These are phyloP conservation scores for Rhodocollybia butyracea DNA, from an alignment of 768 basidiomycete genomes.

Conservation along the genomic window DNA sequence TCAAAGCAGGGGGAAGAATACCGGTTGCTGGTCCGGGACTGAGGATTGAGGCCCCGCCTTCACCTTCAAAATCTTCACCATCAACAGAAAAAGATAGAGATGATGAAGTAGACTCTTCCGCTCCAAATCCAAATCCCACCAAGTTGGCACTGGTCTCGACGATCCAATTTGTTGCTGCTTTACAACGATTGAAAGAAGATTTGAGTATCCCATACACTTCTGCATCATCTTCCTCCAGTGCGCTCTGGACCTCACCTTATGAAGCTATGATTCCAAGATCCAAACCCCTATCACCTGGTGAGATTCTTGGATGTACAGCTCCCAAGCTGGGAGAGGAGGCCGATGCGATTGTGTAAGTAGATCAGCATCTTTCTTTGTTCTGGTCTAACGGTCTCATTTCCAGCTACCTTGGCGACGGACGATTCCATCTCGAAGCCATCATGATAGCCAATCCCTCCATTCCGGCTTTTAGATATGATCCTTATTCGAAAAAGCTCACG, in stretches of 20 bases:
- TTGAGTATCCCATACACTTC: slow-evolving; percentile 41
- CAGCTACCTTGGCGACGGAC: slow-evolving; percentile 96
- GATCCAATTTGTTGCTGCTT: slow-evolving; percentile 93
- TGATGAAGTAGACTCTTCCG: slow-evolving; percentile 1
- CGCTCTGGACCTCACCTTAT: slow-evolving; percentile 61
- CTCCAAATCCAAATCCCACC: slow-evolving; percentile 35
- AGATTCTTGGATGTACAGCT: slow-evolving; percentile 96
- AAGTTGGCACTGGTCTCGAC: slow-evolving; percentile 92
- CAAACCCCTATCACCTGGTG: slow-evolving; percentile 93
- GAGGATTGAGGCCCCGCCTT: slow-evolving; percentile 54
- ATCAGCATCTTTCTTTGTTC: slow-evolving; percentile 25
- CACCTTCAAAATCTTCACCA: too few species aligned
- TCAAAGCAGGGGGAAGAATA: slow-evolving; percentile 43
- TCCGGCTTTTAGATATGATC: slow-evolving; percentile 97
- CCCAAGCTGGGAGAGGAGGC: slow-evolving; percentile 70
- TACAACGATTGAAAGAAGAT: slow-evolving; percentile 84
- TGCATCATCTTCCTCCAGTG: slow-evolving; percentile 11
- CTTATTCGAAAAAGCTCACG: slow-evolving; percentile 96
- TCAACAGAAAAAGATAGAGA: slow-evolving; percentile 8
- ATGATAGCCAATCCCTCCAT: slow-evolving; percentile 99
- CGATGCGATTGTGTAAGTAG: slow-evolving; percentile 92
- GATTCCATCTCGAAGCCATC: slow-evolving; percentile 96
- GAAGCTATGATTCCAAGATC: slow-evolving; percentile 77
- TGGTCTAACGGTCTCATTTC: neutral
- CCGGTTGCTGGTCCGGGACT: slow-evolving; percentile 41